A percentile compares a stretch with the other conserved stretches of the same genome.
Evolutionary conservation across 371 early-diverging fungal genomes (phyloP).

Genomic region (Mucor lusitanicus): DNA sequence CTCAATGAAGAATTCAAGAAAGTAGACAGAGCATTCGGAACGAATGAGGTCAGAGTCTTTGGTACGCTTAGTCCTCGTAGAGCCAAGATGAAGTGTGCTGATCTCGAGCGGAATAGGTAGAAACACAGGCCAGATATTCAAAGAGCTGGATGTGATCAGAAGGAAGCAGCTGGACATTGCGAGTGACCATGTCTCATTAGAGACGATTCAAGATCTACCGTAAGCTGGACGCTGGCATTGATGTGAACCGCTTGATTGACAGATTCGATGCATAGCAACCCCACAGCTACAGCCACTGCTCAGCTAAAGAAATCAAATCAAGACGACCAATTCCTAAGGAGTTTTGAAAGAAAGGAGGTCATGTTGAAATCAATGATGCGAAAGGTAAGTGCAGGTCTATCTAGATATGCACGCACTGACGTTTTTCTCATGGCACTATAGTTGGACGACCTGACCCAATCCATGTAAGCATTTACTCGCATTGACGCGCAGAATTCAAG

Average conservation of each 20-base stretch:
- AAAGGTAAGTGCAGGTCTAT: constrained; percentile 5
- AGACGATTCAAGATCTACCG: constrained; percentile 20
- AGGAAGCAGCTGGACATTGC: constrained; percentile 26
- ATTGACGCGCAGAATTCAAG: not conserved
- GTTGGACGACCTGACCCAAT: constrained; percentile 24
- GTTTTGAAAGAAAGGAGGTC: constrained; percentile 20
- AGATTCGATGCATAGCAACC: too few relatives aligned
- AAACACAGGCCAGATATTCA: constrained; percentile 14
- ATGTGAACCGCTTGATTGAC: too few relatives aligned
- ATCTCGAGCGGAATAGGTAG: constrained; percentile 2
- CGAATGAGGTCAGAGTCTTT: constrained; percentile 19
- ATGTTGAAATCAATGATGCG: constrained; percentile 24
- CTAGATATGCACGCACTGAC: not conserved
- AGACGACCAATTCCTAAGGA: not conserved
- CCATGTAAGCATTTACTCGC: constrained; percentile 16
- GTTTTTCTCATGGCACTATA: not conserved
- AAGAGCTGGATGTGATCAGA: constrained; percentile 23
- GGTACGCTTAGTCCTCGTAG: not conserved
- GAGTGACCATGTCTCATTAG: constrained; percentile 23
- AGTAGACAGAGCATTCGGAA: constrained; percentile 15
- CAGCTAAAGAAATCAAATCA: not conserved
- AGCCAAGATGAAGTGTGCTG: not conserved
- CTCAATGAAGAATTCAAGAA: constrained; percentile 19
- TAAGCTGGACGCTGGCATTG: not conserved
- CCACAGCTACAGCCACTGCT: not conserved